These are phyloP conservation scores for Tulasnella sp. DNA, from an alignment of 768 basidiomycete genomes.

Conservation along the genomic window DNA sequence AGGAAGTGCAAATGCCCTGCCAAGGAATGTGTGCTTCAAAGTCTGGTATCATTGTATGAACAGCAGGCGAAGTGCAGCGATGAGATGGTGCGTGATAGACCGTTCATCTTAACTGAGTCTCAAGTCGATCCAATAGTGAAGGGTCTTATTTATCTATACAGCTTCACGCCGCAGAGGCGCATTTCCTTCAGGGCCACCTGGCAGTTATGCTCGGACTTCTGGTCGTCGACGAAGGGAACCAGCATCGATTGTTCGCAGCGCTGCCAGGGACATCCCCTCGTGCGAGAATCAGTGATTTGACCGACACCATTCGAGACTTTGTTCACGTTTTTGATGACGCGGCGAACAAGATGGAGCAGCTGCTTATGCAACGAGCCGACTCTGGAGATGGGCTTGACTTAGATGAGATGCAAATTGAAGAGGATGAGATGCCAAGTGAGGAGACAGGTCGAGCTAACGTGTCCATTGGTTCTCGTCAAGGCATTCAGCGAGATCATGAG, in stretches of 20 bases:
- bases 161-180: conserved; percentile 14
- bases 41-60: conserved; percentile 41
- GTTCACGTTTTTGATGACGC: conserved; percentile 33
- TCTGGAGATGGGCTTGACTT: background rate
- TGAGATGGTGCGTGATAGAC: conserved; percentile 20
- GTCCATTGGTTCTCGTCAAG: background rate
- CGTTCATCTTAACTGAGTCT: background rate
- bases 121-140: no score
- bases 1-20: conserved; percentile 43
- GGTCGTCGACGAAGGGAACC: conserved; percentile 26
- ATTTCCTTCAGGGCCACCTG: conserved; percentile 52
- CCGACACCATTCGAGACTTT: conserved; percentile 34
- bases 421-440: background rate
- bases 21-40: conserved; percentile 38
- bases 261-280: conserved; percentile 30
- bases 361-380: conserved; percentile 17
- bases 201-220: conserved; percentile 60
- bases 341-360: conserved; percentile 15
- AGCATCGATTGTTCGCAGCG: conserved; percentile 27
- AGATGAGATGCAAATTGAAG: background rate
- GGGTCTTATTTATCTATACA: background rate
- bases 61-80: conserved; percentile 24
- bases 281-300: conserved; percentile 28
- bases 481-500: conserved; percentile 13
- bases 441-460: conserved; percentile 17